Conservation (phyloP, 805 yeast genomes). For the Kazachstania psychrophila region DNA sequence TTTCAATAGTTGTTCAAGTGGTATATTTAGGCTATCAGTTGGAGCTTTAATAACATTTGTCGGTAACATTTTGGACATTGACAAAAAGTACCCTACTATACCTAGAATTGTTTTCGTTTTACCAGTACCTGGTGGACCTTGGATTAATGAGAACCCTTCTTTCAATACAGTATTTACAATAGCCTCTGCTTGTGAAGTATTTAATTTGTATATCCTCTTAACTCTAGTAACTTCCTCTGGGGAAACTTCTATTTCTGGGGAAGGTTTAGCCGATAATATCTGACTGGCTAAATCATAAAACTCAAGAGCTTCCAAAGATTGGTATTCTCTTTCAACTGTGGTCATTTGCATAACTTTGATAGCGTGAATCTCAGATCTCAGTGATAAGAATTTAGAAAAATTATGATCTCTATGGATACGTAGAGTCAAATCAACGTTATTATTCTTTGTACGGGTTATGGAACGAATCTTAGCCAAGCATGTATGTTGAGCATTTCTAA, state of each 20-base stretch:
- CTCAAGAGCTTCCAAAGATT: constrained; percentile 71
- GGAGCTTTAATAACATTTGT: constrained; percentile 29
- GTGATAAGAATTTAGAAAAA: constrained; percentile 45
- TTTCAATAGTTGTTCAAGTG: constrained; percentile 21
- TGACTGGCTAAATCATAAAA: constrained; percentile 69
- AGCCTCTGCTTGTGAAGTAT: constrained; percentile 86
- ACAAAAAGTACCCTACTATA: constrained; percentile 67
- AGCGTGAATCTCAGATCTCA: constrained; percentile 55
- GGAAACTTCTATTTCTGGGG: constrained; percentile 21
- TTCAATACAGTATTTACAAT: constrained; percentile 60
- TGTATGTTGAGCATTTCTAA: constrained; percentile 33
- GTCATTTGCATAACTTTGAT: constrained; percentile 78
- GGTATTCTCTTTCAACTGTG: constrained; percentile 86
- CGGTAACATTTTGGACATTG: constrained; percentile 28
- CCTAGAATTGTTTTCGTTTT: constrained; percentile 95
- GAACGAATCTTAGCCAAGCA: constrained; percentile 78
- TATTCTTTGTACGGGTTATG: constrained; percentile 54
- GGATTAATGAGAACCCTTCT: constrained; percentile 81
- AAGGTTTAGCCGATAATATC: constrained; percentile 59
- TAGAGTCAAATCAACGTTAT: constrained; percentile 65
- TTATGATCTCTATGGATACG: constrained; percentile 45
- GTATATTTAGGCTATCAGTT: constrained; percentile 10
- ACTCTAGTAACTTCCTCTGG: constrained; percentile 34
- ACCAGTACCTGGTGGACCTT: constrained; percentile 99
- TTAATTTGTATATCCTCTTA: constrained; percentile 48